These are phyloP conservation scores for Picea sitchensis DNA, from an alignment of 75 land plant species.

Conservation along the genomic window DNA sequence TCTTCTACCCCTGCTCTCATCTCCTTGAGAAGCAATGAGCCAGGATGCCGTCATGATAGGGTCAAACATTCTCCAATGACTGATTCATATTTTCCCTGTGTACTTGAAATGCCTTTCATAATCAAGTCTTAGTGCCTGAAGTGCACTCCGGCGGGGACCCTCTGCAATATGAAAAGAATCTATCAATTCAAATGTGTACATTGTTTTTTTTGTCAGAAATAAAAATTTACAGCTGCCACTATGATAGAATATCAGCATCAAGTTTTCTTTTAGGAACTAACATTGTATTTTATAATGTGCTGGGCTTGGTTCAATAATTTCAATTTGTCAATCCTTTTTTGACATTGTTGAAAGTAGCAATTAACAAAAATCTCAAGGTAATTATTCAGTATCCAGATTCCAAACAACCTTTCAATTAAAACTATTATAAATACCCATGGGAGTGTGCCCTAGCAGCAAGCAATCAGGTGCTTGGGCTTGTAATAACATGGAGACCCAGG, in stretches of 20 bases:
- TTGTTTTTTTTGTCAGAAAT: background rate
- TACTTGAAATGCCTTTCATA: conserved; percentile 33
- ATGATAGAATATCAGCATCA: too few species aligned
- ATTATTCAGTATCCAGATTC: too few species aligned
- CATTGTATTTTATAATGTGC: background rate
- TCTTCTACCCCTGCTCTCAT: too few species aligned
- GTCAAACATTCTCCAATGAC: background rate
- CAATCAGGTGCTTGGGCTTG: too few species aligned
- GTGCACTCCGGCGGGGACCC: conserved; percentile 25
- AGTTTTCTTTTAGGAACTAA: background rate
- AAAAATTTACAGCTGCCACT: background rate
- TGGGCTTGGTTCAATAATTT: background rate
- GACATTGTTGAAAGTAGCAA: too few species aligned
- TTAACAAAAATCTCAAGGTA: too few species aligned
- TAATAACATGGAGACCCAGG: too few species aligned
- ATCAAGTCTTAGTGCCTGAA: conserved; percentile 23
- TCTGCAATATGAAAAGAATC: conserved; percentile 17
- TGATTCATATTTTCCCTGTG: conserved; percentile 27
- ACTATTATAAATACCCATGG: too few species aligned
- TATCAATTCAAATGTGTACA: background rate
- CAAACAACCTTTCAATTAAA: too few species aligned
- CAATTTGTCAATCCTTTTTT: too few species aligned
- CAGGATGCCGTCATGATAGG: background rate
- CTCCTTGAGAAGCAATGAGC: too few species aligned
- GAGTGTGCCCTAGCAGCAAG: too few species aligned